These are phyloP conservation scores for Dicorynia guianensis DNA, from an alignment of 306 rosid species.

Conservation along the genomic window DNA sequence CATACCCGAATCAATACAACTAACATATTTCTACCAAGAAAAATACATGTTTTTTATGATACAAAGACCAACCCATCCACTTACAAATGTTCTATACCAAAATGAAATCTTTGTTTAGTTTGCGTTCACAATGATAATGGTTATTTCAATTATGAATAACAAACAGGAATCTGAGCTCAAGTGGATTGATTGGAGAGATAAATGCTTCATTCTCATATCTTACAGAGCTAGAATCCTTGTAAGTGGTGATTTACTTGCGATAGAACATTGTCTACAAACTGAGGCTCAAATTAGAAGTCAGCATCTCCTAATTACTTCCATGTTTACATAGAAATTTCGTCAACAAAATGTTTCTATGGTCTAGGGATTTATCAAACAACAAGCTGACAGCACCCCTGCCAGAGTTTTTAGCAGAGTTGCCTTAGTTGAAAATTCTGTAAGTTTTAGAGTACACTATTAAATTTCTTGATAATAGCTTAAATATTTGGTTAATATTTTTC, in stretches of 20 bases:
- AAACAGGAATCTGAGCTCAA: constrained; percentile 19
- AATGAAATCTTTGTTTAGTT: neutral
- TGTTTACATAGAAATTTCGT: neutral
- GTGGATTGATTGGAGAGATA: constrained; percentile 2
- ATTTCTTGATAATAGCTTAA: neutral
- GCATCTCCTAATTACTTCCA: neutral
- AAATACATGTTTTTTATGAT: no score
- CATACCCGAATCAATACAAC: no score
- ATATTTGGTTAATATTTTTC: neutral
- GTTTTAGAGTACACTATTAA: neutral
- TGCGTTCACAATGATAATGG: neutral
- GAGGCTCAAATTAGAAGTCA: neutral
- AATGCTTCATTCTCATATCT: neutral
- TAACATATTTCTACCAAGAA: no score
- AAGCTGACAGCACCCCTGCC: constrained; percentile 49
- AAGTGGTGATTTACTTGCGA: neutral
- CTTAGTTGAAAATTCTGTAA: constrained; percentile 40
- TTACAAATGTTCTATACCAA: neutral
- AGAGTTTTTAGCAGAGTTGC: constrained; percentile 32
- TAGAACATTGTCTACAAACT: neutral
- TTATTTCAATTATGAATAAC: neutral
- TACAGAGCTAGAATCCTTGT: constrained; percentile 3
- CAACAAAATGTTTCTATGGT: neutral
- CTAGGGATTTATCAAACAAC: constrained; percentile 56
- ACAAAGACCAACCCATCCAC: neutral